Conservation (phyloP, 2,329 filamentous ascomycete species). For the Tolypocladium tropicale region DNA sequence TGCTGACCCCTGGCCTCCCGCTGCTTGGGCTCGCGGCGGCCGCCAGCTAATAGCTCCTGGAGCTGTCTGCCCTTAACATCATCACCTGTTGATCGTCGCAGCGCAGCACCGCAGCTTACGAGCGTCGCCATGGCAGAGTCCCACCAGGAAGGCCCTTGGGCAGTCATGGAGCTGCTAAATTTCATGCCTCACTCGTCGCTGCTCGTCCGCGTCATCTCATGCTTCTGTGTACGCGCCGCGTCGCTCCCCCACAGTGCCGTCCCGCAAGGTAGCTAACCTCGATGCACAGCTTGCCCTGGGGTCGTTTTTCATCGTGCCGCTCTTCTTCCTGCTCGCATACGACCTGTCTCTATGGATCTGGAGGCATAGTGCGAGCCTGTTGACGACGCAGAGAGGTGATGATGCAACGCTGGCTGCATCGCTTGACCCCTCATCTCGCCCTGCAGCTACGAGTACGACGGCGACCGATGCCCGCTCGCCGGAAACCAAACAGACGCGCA, state of each 20-base stretch:
- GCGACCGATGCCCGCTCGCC: not conserved
- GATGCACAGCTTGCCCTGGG: slow-evolving; percentile 30
- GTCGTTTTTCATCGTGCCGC: slow-evolving; percentile 34
- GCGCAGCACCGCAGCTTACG: not conserved
- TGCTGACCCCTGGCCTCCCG: not conserved
- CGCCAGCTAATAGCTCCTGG: not conserved
- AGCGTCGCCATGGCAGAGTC: slow-evolving; percentile 15
- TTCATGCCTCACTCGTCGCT: slow-evolving; percentile 19
- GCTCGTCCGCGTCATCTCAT: slow-evolving; percentile 25
- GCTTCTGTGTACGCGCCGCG: slow-evolving; percentile 23
- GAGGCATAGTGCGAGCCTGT: slow-evolving; percentile 25
- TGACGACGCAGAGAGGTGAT: slow-evolving; percentile 1
- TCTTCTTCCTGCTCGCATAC: slow-evolving; percentile 36
- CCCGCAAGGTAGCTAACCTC: not conserved
- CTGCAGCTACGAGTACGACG: not conserved
- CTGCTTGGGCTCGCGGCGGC: not conserved
- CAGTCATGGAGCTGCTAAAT: slow-evolving; percentile 13
- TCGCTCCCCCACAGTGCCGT: not conserved
- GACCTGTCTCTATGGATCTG: slow-evolving; percentile 44
- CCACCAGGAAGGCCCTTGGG: slow-evolving; percentile 13
- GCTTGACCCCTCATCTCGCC: not conserved
- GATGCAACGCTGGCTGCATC: not conserved
- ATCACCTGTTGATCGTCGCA: not conserved
- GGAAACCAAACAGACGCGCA: slow-evolving; percentile 2
- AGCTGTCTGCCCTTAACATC: not conserved